A percentile compares a stretch with the other conserved stretches of the same genome.
phyloP scores from a whole-genome alignment of 345 rosid species.

The Eucalyptus curtisii region DNA sequence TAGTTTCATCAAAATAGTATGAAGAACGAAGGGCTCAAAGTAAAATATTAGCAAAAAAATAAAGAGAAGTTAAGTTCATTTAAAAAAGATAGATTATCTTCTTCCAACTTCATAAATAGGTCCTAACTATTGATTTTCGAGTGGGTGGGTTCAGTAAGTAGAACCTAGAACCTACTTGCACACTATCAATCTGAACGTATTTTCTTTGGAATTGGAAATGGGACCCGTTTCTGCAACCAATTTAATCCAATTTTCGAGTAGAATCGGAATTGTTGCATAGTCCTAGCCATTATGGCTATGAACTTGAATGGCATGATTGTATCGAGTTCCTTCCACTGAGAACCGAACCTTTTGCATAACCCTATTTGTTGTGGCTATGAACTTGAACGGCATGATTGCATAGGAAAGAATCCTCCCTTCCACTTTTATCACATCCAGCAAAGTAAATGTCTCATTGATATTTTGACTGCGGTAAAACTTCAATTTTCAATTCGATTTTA shows the following conservation, averaged over 20 bases:
- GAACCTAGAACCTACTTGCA: neutral
- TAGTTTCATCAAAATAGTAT: neutral
- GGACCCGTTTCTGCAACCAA: fast-evolving
- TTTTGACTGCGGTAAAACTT: too few relatives aligned
- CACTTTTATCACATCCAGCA: neutral
- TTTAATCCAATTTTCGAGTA: fast-evolving
- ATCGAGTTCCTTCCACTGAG: too few relatives aligned
- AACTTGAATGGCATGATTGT: neutral
- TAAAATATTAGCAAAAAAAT: too few relatives aligned
- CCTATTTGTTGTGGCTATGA: too few relatives aligned
- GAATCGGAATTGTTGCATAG: too few relatives aligned
- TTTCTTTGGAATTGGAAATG: too few relatives aligned
- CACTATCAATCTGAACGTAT: fast-evolving
- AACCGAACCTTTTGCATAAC: too few relatives aligned
- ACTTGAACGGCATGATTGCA: too few relatives aligned
- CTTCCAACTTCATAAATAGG: neutral
- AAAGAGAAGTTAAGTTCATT: neutral
- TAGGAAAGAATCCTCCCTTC: neutral
- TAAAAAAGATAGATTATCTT: too few relatives aligned
- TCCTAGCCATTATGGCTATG: neutral
- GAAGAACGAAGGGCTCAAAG: neutral
- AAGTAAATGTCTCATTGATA: too few relatives aligned
- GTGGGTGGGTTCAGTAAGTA: fast-evolving
- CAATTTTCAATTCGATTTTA: too few relatives aligned
- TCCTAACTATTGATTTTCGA: fast-evolving